Percentiles rank a stretch among this genome's conserved stretches.
Evolutionary conservation across 164 flowering plant genomes (phyloP).

Genomic region (Dillenia suffruticosa): DNA sequence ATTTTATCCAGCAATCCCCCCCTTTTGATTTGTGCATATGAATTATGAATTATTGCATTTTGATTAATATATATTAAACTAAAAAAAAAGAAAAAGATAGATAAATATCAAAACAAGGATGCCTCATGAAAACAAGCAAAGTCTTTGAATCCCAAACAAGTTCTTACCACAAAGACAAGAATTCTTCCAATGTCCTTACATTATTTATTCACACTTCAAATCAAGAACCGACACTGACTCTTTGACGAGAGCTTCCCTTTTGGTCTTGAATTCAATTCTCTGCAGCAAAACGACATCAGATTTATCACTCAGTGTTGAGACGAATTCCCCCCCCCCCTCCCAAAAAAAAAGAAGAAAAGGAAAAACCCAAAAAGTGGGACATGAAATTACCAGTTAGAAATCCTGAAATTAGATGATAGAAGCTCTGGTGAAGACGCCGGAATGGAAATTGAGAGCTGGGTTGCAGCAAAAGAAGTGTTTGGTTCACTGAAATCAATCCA

Average conservation of each 20-base stretch:
- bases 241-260: slow-evolving; percentile 1
- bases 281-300: slow-evolving; percentile 13
- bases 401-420: slow-evolving; percentile 19
- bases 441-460: slow-evolving; percentile 33
- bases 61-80: background rate
- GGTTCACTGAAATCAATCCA: slow-evolving; percentile 21
- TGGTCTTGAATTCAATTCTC: slow-evolving; percentile 21
- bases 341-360: background rate
- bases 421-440: slow-evolving; percentile 19
- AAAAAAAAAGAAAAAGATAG: background rate
- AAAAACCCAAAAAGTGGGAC: background rate
- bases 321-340: too few relatives aligned
- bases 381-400: slow-evolving; percentile 11
- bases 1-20: too few relatives aligned
- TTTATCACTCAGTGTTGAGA: slow-evolving; percentile 1
- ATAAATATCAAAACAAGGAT: background rate
- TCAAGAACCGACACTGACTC: background rate
- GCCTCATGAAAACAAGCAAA: slow-evolving; percentile 19
- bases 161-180: slow-evolving; percentile 14
- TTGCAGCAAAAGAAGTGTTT: slow-evolving; percentile 13
- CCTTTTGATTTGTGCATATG: background rate
- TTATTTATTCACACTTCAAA: slow-evolving; percentile 3
- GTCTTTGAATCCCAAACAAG: slow-evolving; percentile 13
- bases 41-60: background rate
- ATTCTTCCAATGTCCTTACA: slow-evolving; percentile 9